Evolutionary conservation across 768 basidiomycete genomes (phyloP), one percentile per base, ranked within the genome.

Genomic region (Termitomyces sp.): DNA sequence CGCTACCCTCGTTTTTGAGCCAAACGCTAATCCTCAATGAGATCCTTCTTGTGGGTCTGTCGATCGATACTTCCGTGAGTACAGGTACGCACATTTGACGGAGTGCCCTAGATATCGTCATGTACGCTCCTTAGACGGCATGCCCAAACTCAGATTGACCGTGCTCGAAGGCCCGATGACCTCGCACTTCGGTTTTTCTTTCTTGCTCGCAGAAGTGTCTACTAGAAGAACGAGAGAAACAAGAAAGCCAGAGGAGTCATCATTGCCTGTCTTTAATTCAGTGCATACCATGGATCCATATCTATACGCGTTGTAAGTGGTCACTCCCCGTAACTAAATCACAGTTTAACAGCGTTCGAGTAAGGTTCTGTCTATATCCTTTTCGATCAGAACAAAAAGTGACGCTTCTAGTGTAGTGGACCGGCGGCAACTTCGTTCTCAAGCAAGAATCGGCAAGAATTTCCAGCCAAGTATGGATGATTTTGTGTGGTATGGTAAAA

Each of bases 71-170:
- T 40, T 50, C 50, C 50, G 19, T 50, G 37, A 21, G 50, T 30
- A 10, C 28, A 46, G 28, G 45, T 40, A 50, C 23, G 17, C 23
- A n/a, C 26, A n/a, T 37, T 12, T 15, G 15, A 26, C 15, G 35
- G 23, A 11, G 15, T 26, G 17, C 5, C 38, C 30, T 41, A 26
- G 51, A 52, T 19, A 42, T 42, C 30, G 38, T 43, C 30, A 37
- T 38, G 31, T 49, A 28, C 23, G 5, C n/a, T 35, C n/a, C 49
- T 38, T 41, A 38, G 26, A 33, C 26, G 46, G 51, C 42, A 33
- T 31, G 31, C 19, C 40, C n/a, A 47, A 60, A 58, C 47, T 51
- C 52, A 56, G 48, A 54, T 48, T 37, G 56, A 57, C 46, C 46
- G 26, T 31, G 21, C 26, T 52, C 17, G 37, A 53, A 50, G 41